Evolutionary conservation across 2,329 filamentous ascomycete species (phyloP).

Genomic region (Colletotrichum liaoningense): DNA sequence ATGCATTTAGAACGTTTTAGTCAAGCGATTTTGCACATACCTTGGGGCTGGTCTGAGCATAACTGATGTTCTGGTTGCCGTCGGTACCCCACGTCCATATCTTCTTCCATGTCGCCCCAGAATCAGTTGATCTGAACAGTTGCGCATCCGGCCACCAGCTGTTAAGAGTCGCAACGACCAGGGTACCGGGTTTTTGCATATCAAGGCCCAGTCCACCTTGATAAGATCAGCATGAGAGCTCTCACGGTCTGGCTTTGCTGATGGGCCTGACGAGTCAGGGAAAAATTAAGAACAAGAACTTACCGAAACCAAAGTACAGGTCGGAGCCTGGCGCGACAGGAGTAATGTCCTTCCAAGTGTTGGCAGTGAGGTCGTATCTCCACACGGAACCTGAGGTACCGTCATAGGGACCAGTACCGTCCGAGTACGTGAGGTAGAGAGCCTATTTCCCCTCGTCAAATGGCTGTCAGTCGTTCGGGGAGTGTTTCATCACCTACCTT

Average conservation of each 20-base stretch:
- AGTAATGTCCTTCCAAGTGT: conserved; percentile 67
- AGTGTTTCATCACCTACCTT: conserved; percentile 65
- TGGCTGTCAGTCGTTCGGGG: conserved; percentile 65
- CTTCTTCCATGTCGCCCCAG: conserved; percentile 63
- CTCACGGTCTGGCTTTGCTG: too few relatives aligned
- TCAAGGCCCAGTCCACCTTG: conserved; percentile 61
- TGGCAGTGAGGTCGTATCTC: conserved; percentile 62
- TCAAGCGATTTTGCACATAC: neutral
- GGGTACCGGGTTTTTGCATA: conserved; percentile 63
- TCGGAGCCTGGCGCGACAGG: conserved; percentile 57
- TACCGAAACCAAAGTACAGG: conserved; percentile 65
- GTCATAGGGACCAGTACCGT: conserved; percentile 69
- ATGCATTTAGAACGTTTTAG: neutral
- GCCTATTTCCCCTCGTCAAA: conserved; percentile 55
- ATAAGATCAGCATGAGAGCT: neutral
- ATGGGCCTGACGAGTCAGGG: too few relatives aligned
- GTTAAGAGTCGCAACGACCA: conserved; percentile 68
- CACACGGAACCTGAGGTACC: conserved; percentile 64
- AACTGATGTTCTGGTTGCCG: conserved; percentile 58
- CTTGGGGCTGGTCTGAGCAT: conserved; percentile 56
- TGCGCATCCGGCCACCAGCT: conserved; percentile 71
- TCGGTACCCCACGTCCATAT: conserved; percentile 65
- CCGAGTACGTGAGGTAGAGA: conserved; percentile 65
- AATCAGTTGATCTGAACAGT: conserved; percentile 66
- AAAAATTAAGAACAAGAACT: neutral